Evolutionary conservation across 2,329 filamentous ascomycete genomes (phyloP), one percentile per base, ranked within the genome.

Genomic region (Polytolypa hystricis): DNA sequence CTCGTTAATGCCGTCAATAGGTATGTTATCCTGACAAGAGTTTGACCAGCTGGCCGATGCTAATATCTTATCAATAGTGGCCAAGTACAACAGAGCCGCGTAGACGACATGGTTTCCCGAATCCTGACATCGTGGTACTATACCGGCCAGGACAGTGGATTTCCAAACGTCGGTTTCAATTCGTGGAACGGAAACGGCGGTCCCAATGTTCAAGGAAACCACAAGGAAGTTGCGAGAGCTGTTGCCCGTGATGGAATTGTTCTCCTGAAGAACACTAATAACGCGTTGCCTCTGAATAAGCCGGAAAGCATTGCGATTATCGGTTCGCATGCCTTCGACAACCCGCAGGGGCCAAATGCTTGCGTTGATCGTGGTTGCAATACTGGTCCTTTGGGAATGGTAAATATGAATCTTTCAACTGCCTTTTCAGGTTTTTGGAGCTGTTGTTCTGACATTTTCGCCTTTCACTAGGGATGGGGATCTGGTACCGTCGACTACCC

Each of bases 401-500:
- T 32, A 32, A 32, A 12, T 32, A 10, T 4, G 15, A 10, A 18
- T 17, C 15, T n/a, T n/a, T n/a, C n/a, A n/a, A n/a, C n/a, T n/a
- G n/a, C n/a, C n/a, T n/a, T n/a, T n/a, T n/a, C n/a, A n/a, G n/a
- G n/a, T n/a, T n/a, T n/a, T n/a, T n/a, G n/a, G n/a, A n/a, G n/a
- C n/a, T n/a, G n/a, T n/a, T n/a, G n/a, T n/a, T n/a, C n/a, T n/a
- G n/a, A n/a, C n/a, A n/a, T n/a, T n/a, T n/a, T n/a, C n/a, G n/a
- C n/a, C n/a, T n/a, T n/a, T 16, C 6, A 6, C 5, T 32, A 32
- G 30, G 73, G 73, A 10, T 86, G 81, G 81, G 82, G 82, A 1
- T 81, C 75, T 3, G 82, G 82, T 33, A 79, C 75, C 0, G 66
- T 78, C 3, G 70, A 82, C 38, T 85, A 79, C 60, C 77, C 81